These are phyloP conservation scores for Cutaneotrichosporon cyanovorans DNA, from an alignment of 1,284 basidiomycete genomes.

Conservation along the genomic window DNA sequence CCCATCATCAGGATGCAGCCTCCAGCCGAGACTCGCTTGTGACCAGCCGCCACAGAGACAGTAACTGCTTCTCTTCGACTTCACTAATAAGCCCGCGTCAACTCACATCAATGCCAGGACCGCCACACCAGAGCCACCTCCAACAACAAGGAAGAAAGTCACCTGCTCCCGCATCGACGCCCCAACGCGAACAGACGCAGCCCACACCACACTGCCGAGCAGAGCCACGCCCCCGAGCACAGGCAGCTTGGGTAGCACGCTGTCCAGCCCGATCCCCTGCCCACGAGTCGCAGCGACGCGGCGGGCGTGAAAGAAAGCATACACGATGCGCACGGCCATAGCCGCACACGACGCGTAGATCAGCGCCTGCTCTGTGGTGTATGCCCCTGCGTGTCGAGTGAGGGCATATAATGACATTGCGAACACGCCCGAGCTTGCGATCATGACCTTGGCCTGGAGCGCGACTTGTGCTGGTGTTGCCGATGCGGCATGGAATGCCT, in stretches of 20 bases:
- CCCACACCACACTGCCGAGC: constrained; percentile 2
- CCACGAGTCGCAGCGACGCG: neutral
- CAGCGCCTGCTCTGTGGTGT: constrained; percentile 48
- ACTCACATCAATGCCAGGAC: constrained; percentile 31
- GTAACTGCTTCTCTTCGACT: too few species aligned
- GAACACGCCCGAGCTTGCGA: constrained; percentile 28
- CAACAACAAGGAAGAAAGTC: constrained; percentile 18
- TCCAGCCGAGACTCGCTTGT: too few species aligned
- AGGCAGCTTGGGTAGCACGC: neutral
- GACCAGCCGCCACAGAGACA: too few species aligned
- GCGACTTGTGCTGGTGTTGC: constrained; percentile 47
- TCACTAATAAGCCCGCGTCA: too few species aligned
- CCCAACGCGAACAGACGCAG: neutral
- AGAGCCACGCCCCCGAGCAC: constrained; percentile 1
- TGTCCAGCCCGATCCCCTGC: neutral
- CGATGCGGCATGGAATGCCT: constrained; percentile 77
- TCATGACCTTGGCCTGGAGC: constrained; percentile 35
- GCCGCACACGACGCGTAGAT: constrained; percentile 60
- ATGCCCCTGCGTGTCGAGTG: neutral
- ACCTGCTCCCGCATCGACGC: neutral
- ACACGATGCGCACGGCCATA: constrained; percentile 38
- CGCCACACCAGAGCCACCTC: constrained; percentile 23
- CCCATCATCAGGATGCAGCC: too few species aligned
- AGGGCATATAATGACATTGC: constrained; percentile 17
- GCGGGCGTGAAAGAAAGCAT: constrained; percentile 26